Evolutionary conservation across 805 yeast species (phyloP).

Genomic region (Starmerella floricola): DNA sequence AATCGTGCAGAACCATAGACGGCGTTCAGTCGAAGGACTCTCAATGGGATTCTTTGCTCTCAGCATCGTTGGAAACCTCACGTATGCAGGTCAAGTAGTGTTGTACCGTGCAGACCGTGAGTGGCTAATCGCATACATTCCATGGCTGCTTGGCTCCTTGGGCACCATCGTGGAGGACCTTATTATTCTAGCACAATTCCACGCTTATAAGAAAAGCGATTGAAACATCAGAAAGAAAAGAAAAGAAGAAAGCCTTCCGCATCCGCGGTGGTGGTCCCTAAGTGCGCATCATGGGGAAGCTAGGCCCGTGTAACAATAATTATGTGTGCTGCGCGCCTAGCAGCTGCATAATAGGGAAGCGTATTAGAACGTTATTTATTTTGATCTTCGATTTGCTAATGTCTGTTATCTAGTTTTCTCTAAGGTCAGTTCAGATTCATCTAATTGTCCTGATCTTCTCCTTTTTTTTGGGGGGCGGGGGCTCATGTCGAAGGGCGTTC

Average conservation of each 20-base stretch:
- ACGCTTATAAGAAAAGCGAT: conserved; percentile 33
- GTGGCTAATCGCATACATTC: conserved; percentile 49
- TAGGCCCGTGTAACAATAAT: too few species aligned
- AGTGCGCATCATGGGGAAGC: too few species aligned
- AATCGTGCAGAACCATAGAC: conserved; percentile 60
- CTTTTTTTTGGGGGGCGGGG: too few species aligned
- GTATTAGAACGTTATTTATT: neutral
- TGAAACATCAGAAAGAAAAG: neutral
- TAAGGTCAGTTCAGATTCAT: too few species aligned
- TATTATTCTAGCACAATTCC: conserved; percentile 55
- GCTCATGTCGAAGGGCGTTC: too few species aligned
- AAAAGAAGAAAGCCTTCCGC: neutral
- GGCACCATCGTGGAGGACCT: conserved; percentile 66
- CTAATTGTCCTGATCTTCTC: too few species aligned
- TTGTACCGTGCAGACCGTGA: conserved; percentile 49
- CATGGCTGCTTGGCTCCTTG: conserved; percentile 69
- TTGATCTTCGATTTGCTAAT: neutral
- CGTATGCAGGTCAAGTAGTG: conserved; percentile 63
- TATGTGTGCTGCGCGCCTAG: too few species aligned
- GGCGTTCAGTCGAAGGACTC: conserved; percentile 76
- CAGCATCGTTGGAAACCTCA: conserved; percentile 61
- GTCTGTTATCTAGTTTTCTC: too few species aligned
- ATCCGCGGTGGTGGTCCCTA: too few species aligned
- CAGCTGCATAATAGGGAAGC: too few species aligned
- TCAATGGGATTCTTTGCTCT: conserved; percentile 68